A percentile compares a stretch with the other conserved stretches of the same genome.
These are phyloP conservation scores for Symbiotaphrina buchneri DNA, from an alignment of 495 filamentous ascomycete species.

Conservation along the genomic window DNA sequence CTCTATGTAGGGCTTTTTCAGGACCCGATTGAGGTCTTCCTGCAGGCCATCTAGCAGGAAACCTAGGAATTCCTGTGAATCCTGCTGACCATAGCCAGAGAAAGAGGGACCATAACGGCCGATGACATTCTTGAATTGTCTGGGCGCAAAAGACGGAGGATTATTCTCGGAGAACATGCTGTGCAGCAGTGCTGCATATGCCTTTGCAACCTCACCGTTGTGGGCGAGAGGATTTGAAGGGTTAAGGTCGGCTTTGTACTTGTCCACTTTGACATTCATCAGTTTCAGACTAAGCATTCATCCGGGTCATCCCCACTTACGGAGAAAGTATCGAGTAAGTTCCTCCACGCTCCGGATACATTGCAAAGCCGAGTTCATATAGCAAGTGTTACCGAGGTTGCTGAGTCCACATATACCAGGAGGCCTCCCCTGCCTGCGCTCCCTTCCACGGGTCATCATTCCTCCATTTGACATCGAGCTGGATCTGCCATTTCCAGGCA, in stretches of 20 bases:
- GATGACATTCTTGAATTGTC: constrained; percentile 58
- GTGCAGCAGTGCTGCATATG: constrained; percentile 51
- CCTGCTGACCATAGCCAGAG: constrained; percentile 88
- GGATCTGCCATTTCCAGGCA: constrained; percentile 29
- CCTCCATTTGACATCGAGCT: constrained; percentile 32
- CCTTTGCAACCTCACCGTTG: constrained; percentile 58
- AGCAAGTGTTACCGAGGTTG: constrained; percentile 93
- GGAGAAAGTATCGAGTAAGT: constrained; percentile 71
- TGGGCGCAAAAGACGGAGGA: constrained; percentile 41
- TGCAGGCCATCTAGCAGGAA: constrained; percentile 88
- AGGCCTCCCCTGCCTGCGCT: constrained; percentile 36
- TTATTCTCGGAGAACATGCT: constrained; percentile 43
- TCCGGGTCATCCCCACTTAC: constrained; percentile 25
- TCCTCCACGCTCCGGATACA: constrained; percentile 84
- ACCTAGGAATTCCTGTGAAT: constrained; percentile 93
- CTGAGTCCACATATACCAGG: constrained; percentile 58
- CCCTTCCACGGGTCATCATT: constrained; percentile 40
- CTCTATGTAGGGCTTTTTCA: constrained; percentile 92
- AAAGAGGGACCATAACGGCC: constrained; percentile 64
- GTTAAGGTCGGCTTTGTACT: constrained; percentile 62
- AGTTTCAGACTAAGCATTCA: background rate
- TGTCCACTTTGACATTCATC: constrained; percentile 21
- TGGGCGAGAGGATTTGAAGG: constrained; percentile 62
- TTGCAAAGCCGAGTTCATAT: constrained; percentile 95
- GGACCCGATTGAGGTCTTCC: constrained; percentile 81